These are phyloP conservation scores for Colletotrichum sp. DNA, from an alignment of 2,329 filamentous ascomycete genomes.

Conservation along the genomic window DNA sequence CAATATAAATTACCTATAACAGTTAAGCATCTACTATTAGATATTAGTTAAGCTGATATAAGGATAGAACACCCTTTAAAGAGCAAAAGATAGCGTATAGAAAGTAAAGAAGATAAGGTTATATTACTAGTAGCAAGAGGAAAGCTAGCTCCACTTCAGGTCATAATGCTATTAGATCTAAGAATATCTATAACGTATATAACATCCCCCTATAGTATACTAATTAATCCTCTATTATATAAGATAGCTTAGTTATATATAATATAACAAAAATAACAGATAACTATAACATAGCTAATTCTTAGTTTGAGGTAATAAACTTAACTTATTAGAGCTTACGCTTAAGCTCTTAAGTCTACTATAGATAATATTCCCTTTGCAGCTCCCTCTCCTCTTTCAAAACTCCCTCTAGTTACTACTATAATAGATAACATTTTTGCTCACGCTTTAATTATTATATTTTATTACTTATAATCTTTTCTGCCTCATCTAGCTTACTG, in stretches of 20 bases:
- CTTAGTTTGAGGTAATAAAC: not conserved
- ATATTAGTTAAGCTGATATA: not conserved
- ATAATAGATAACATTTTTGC: not conserved
- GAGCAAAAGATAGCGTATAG: not conserved
- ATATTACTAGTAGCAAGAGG: not conserved
- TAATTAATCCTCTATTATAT: not conserved
- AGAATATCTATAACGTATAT: not conserved
- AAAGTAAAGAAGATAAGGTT: not conserved
- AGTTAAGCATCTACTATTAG: not conserved
- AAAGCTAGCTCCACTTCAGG: not conserved
- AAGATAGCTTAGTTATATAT: no score
- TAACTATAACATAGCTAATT: not conserved
- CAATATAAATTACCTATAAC: not conserved
- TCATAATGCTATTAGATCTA: not conserved
- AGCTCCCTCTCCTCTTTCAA: not conserved
- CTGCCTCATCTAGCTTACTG: not conserved
- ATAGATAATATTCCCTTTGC: not conserved
- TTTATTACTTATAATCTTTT: not conserved
- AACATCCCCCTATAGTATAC: not conserved
- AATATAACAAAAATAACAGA: not conserved
- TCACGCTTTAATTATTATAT: not conserved
- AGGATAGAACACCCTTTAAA: not conserved
- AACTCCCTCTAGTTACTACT: not conserved
- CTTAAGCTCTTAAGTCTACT: not conserved
- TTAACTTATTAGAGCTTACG: not conserved